These are phyloP conservation scores for Pseudogymnoascus sp. DNA, from an alignment of 2,329 filamentous ascomycete genomes.

Conservation along the genomic window DNA sequence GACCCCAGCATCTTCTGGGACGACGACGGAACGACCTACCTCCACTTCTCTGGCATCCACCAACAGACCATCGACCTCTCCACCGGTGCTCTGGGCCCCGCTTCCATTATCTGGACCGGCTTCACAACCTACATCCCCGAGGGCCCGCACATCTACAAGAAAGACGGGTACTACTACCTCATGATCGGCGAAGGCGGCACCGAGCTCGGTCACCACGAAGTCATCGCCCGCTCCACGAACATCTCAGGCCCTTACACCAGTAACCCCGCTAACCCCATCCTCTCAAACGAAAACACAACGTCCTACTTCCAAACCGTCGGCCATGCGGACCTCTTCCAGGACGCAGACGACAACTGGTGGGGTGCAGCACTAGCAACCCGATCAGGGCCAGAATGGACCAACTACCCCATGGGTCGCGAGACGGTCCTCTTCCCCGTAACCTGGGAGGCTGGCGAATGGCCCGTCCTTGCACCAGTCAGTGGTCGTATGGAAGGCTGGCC, in stretches of 20 bases:
- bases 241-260: constrained; percentile 38
- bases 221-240: constrained; percentile 35
- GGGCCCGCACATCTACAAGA: constrained; percentile 40
- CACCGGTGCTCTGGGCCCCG: constrained; percentile 20
- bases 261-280: constrained; percentile 37
- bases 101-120: constrained; percentile 29
- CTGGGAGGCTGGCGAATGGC: constrained; percentile 44
- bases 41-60: constrained; percentile 23
- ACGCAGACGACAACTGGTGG: constrained; percentile 45
- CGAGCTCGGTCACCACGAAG: constrained; percentile 33
- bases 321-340: constrained; percentile 50
- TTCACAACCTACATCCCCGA: constrained; percentile 23
- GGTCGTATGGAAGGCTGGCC: constrained; percentile 38
- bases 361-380: constrained; percentile 40
- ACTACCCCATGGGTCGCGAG: constrained; percentile 49
- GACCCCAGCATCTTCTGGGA: constrained; percentile 43
- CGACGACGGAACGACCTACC: constrained; percentile 32
- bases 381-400: constrained; percentile 33
- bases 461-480: constrained; percentile 34
- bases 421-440: constrained; percentile 41
- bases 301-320: constrained; percentile 45
- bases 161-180: constrained; percentile 41
- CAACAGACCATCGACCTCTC: constrained; percentile 19
- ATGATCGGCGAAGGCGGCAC: constrained; percentile 44
- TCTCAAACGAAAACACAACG: constrained; percentile 34